Base-by-base conservation (phyloP, 345 rosid genomes). In the Kandelia obovata region DNA sequence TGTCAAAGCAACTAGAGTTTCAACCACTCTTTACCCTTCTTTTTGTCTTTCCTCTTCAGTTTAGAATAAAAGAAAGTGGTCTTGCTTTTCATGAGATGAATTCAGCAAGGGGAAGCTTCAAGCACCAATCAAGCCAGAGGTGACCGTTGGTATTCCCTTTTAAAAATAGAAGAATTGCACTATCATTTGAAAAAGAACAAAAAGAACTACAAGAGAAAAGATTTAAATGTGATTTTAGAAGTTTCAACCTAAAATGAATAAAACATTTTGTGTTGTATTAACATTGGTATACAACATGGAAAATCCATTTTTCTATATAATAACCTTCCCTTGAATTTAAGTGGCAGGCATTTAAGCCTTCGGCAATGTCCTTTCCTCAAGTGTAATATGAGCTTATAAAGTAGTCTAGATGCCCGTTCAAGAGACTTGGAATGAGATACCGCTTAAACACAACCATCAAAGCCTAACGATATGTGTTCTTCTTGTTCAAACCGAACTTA, bases 1-100 rank as follows among this genome's bases (percentile, higher is more conserved):
- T 77, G 85, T 84, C 85, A 79, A 85, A 82, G 92, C 83, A 83
- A 82, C 56, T 82, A 74, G 74, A 79, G 82, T 79, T 87, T 81
- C 56, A 66, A 43, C 69, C 60, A 28, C 53, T 57, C 53, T 37
- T 43, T 26, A 15, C 6, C n/a, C 35, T 11, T 39, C 57, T 31
- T 60, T 31, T 65, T 28, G 11, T 66, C 55, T 61, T 17, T 47
- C 51, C 46, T 62, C 65, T 80, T 71, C 23, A 52, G 73, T 70
- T 77, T 57, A 58, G 75, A 64, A 71, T 66, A 84, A 80, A 74
- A 66, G 71, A 76, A 79, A 78, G 79, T 75, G 69, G 64, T 32
- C 21, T 75, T 79, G 20, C 75, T 80, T 80, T 72, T 73, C 53
- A 53, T 73, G 60, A 69, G 71, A 61, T 62, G 78, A 77, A 77